Evolutionary conservation across 768 basidiomycete species (phyloP).

Genomic region (Tephrocybe sp.): DNA sequence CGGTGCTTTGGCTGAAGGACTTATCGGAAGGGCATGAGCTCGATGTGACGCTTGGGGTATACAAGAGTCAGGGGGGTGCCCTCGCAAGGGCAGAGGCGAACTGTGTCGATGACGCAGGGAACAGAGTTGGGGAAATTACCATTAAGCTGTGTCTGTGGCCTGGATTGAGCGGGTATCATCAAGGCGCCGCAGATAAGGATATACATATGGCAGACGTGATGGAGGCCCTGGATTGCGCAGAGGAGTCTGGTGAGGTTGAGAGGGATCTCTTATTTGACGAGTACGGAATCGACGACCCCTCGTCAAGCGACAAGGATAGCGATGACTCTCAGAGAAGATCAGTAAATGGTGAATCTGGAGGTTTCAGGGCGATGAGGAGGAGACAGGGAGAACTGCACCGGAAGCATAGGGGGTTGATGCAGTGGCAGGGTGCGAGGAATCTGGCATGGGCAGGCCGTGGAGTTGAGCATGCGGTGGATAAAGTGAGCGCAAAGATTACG

Average conservation of each 20-base stretch:
- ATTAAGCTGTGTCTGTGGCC: constrained; percentile 39
- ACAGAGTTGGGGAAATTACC: constrained; percentile 30
- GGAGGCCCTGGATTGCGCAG: constrained; percentile 42
- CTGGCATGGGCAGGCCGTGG: constrained; percentile 55
- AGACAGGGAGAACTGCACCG: constrained; percentile 44
- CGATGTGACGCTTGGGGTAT: constrained; percentile 26
- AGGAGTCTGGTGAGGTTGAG: constrained; percentile 28
- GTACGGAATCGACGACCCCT: constrained; percentile 6
- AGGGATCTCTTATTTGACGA: not conserved
- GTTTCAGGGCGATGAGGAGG: constrained; percentile 42
- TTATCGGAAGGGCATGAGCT: constrained; percentile 36
- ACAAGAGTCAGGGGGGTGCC: constrained; percentile 20
- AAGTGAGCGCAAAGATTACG: constrained; percentile 40
- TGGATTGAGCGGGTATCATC: constrained; percentile 44
- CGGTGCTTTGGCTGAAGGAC: constrained; percentile 44
- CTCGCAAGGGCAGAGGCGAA: constrained; percentile 28
- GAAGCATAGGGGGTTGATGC: constrained; percentile 65
- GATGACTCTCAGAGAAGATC: constrained; percentile 8
- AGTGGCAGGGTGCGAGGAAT: constrained; percentile 55
- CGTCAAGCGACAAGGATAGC: constrained; percentile 22
- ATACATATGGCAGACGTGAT: constrained; percentile 37
- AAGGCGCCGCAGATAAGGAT: constrained; percentile 33
- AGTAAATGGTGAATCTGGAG: constrained; percentile 24
- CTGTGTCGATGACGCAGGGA: constrained; percentile 23
- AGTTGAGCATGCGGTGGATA: constrained; percentile 42